Conservation (phyloP, 1,284 basidiomycete species). For the Athelia sp. region DNA sequence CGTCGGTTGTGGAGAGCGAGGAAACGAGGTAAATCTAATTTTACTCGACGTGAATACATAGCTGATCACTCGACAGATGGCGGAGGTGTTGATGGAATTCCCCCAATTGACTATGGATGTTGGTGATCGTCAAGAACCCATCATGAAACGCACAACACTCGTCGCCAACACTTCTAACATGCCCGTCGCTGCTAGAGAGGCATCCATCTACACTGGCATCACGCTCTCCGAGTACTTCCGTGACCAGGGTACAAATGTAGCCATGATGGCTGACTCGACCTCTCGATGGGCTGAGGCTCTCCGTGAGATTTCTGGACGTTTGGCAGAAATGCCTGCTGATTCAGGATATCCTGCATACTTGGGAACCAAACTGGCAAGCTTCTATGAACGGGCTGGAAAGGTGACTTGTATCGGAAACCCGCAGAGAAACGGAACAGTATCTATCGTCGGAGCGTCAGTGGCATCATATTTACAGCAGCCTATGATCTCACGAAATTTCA, state of each 20-base stretch:
- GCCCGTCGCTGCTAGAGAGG: conserved; percentile 99
- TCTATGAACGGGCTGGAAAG: conserved; percentile 99
- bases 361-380: conserved; percentile 91
- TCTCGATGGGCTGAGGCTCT: conserved; percentile 99
- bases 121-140: conserved; percentile 92
- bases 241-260: conserved; percentile 96
- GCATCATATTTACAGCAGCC: neutral
- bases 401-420: conserved; percentile 92
- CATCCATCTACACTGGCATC: conserved; percentile 99
- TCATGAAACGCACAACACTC: conserved; percentile 99
- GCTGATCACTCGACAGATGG: conserved; percentile 63
- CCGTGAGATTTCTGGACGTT: conserved; percentile 98
- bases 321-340: conserved; percentile 99
- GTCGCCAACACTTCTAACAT: conserved; percentile 99
- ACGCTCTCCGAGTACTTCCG: conserved; percentile 99
- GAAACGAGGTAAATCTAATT: conserved; percentile 61
- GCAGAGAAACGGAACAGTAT: conserved; percentile 86
- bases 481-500: conserved; percentile 3
- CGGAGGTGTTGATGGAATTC: conserved; percentile 98
- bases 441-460: conserved; percentile 96
- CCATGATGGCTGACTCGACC: conserved; percentile 99
- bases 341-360: conserved; percentile 99
- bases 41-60: conserved; percentile 7
- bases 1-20: conserved; percentile 94
- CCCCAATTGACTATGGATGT: conserved; percentile 91